Conservation (phyloP, 257 asterid genomes). For the Salvia hispanica region DNA sequence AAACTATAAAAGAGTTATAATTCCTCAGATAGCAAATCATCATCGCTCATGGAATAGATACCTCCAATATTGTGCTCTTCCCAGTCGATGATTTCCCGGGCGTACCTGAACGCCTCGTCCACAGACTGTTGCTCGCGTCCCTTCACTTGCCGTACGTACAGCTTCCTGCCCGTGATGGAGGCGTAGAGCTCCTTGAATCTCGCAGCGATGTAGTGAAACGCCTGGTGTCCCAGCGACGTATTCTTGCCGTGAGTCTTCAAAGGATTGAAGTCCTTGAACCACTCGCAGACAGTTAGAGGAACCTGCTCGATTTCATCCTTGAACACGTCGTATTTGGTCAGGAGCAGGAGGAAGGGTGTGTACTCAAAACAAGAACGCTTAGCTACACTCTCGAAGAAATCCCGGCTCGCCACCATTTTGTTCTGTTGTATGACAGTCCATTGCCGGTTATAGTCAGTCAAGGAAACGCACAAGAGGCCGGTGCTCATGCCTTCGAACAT, state of each 20-base stretch:
- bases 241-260: constrained; percentile 39
- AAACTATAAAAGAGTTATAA: background rate
- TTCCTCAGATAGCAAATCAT: constrained; percentile 35
- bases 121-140: constrained; percentile 49
- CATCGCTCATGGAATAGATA: constrained; percentile 29
- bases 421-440: constrained; percentile 44
- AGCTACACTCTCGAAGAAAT: constrained; percentile 45
- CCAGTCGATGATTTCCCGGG: constrained; percentile 66
- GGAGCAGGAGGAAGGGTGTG: constrained; percentile 56
- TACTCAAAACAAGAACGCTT: constrained; percentile 45
- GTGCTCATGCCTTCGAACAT: constrained; percentile 55
- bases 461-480: constrained; percentile 54
- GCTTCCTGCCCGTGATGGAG: constrained; percentile 62
- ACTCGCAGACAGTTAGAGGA: constrained; percentile 63
- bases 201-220: constrained; percentile 57
- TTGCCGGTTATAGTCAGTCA: constrained; percentile 54
- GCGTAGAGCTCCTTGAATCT: constrained; percentile 61
- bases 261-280: constrained; percentile 73
- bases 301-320: constrained; percentile 53
- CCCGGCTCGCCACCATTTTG: constrained; percentile 58
- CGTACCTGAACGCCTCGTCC: constrained; percentile 51
- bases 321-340: constrained; percentile 60
- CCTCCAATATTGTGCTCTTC: constrained; percentile 47
- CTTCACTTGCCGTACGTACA: constrained; percentile 48
- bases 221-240: constrained; percentile 54